Evolutionary conservation across 73 alveolate genomes (phyloP).

Genomic region (Paramecium sonneborni): DNA sequence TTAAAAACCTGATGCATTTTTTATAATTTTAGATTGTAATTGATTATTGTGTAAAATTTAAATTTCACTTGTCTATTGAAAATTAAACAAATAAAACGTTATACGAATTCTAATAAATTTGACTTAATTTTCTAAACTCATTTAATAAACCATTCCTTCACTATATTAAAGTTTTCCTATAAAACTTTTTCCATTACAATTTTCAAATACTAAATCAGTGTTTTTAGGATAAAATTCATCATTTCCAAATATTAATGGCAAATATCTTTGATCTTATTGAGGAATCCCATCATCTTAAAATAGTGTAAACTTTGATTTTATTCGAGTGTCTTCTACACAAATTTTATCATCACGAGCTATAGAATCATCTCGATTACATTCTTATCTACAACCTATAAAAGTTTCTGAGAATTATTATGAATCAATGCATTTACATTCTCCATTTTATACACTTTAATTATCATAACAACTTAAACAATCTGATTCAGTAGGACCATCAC

Average conservation of each 20-base stretch:
- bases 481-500: constrained; percentile 27
- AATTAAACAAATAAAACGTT: not conserved
- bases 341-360: not conserved
- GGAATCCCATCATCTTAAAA: not conserved
- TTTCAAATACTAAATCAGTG: not conserved
- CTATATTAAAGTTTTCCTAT: not conserved
- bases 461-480: not conserved
- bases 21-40: not conserved
- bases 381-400: not conserved
- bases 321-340: not conserved
- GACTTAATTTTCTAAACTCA: not conserved
- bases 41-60: not conserved
- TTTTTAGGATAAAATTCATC: not conserved
- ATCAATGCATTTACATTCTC: not conserved
- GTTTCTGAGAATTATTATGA: not conserved
- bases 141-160: not conserved
- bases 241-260: not conserved
- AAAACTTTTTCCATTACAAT: not conserved
- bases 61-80: not conserved
- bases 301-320: not conserved
- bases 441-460: not conserved
- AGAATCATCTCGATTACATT: not conserved
- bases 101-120: not conserved
- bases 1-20: not conserved
- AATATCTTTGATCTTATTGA: not conserved